Conservation (phyloP, 768 basidiomycete genomes). For the Dacryopinax spathularia region DNA sequence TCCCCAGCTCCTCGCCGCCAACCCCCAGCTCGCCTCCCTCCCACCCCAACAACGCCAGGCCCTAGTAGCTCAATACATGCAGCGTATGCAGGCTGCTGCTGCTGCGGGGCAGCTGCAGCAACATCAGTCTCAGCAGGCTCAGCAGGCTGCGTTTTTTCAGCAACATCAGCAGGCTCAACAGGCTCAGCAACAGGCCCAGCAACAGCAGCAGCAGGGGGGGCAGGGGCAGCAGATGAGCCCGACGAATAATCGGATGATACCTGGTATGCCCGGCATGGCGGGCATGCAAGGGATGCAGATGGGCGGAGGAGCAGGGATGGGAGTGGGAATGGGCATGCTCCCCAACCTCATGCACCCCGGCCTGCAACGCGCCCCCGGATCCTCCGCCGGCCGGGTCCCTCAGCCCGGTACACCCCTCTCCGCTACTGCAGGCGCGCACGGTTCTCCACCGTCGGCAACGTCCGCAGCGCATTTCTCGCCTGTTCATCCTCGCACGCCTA, state of each 20-base stretch:
- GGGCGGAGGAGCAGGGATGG: not conserved
- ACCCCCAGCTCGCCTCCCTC: not conserved
- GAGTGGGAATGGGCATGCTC: not conserved
- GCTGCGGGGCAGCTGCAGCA: slow-evolving; percentile 1
- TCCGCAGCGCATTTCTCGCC: not conserved
- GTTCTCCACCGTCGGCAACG: not conserved
- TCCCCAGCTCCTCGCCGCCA: not conserved
- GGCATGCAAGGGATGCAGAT: not conserved
- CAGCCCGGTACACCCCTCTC: not conserved
- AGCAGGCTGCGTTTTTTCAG: not conserved
- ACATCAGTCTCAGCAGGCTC: slow-evolving; percentile 3
- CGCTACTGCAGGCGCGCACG: not conserved
- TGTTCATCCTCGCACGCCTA: not conserved
- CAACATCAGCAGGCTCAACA: slow-evolving; percentile 8
- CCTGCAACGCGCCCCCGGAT: not conserved
- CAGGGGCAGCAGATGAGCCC: not conserved
- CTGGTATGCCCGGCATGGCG: not conserved
- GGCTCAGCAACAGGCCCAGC: slow-evolving; percentile 5
- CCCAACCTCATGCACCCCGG: not conserved
- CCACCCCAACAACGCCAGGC: not conserved
- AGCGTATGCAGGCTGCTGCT: slow-evolving; percentile 3
- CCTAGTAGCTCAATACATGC: not conserved
- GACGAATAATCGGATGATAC: not conserved
- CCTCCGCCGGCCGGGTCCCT: not conserved
- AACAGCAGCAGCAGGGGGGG: slow-evolving; percentile 4